Evolutionary conservation across 2,329 filamentous ascomycete genomes (phyloP), one percentile per base, ranked within the genome.

Genomic region (Penicillium sp.): DNA sequence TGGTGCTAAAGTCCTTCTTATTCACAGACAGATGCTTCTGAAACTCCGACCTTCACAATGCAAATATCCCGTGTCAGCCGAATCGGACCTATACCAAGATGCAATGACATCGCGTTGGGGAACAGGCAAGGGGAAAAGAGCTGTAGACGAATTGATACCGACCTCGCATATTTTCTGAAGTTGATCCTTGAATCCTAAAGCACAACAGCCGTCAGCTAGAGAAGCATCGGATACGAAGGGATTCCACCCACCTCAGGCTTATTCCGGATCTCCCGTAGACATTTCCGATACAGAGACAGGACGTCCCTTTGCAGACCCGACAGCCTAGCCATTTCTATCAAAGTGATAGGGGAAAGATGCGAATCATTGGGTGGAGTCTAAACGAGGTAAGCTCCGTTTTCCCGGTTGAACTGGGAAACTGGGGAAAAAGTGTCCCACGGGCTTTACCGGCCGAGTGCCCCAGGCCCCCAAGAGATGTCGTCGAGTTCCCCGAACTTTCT

Each of bases 271-370:
- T 88, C 88, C 52, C 91, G 82, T 22, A 99, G 75, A 63, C 92
- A 97, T 65, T 83, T 81, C 50, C 92, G 84, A 69, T 97, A 99
- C 12, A 99, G 80, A 29, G 83, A 78, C 43, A 97, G 71, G 3
- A 96, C 92, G 64, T 95, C 89, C 62, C 82, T 86, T 68, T 97
- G 92, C n/a, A 97, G 77, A 30, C 93, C 93, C 7, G 91, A 95
- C 22, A 91, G 76, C 61, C 83, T 59, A 29, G 64, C 62, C 65
- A 69, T 69, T 47, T 45, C 30, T 40, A 49, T 33, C 31, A 29
- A 33, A 34, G 34, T 45, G 43, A 38, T 41, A 18, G 11, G 27
- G 25, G 28, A 41, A 47, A 49, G 40, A 44, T 42, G 49, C 34
- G 18, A 52, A 47, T 47, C 45, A 38, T 35, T 46, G 41, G 34